Conservation (phyloP, 2,329 filamentous ascomycete genomes). For the Fusarium napiforme region DNA sequence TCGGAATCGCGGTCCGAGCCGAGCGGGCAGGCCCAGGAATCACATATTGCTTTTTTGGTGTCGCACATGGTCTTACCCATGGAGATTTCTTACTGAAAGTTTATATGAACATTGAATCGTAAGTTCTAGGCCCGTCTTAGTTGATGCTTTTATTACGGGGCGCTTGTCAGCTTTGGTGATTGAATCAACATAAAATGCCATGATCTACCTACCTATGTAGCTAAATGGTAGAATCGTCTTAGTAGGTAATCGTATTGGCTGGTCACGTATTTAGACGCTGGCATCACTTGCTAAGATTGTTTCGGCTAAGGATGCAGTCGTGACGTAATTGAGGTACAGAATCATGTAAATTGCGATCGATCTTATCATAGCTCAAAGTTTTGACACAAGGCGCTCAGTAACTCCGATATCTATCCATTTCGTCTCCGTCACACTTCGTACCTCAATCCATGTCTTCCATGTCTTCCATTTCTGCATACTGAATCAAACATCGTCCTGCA, state of each 20-base stretch:
- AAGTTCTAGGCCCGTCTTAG: background rate
- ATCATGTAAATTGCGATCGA: background rate
- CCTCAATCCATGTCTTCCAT: background rate
- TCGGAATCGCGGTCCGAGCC: constrained; percentile 55
- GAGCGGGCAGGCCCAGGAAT: constrained; percentile 51
- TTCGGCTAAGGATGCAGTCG: constrained; percentile 37
- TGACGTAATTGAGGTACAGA: background rate
- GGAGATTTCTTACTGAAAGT: background rate
- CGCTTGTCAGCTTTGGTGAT: background rate
- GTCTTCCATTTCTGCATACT: background rate
- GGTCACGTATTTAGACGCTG: constrained; percentile 44
- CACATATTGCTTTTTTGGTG: background rate
- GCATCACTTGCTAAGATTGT: constrained; percentile 52
- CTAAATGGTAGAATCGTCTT: background rate
- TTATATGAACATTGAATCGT: background rate
- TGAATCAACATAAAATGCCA: background rate
- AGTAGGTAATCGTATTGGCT: background rate
- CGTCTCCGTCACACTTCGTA: background rate
- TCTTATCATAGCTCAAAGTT: background rate
- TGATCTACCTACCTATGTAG: background rate
- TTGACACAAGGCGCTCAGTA: background rate
- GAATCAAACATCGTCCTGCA: background rate
- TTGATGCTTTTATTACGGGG: too few relatives aligned
- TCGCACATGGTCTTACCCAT: background rate
- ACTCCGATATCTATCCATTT: background rate